Conservation (phyloP, 2,329 filamentous ascomycete species). For the Thelonectria discophora region DNA sequence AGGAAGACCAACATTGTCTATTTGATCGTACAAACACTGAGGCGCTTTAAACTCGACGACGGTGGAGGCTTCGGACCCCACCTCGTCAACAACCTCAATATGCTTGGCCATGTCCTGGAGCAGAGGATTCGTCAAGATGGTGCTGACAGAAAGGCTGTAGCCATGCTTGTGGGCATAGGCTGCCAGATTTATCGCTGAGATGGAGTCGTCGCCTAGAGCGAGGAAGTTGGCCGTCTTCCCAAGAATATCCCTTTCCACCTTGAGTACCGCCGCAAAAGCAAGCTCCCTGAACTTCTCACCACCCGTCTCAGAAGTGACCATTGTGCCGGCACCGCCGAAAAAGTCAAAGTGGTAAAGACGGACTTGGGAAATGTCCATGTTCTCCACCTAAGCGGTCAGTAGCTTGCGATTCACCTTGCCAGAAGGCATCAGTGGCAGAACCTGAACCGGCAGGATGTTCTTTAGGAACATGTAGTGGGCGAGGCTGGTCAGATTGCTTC, state of each 20-base stretch:
- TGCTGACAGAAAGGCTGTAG: conserved; percentile 36
- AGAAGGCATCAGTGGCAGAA: conserved; percentile 38
- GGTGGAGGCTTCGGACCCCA: not conserved
- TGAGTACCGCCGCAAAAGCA: not conserved
- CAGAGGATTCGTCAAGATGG: conserved; percentile 34
- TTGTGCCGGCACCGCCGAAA: not conserved
- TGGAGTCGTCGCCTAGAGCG: conserved; percentile 50
- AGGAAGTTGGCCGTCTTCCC: conserved; percentile 46
- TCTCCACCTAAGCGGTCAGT: conserved; percentile 13
- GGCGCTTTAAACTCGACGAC: conserved; percentile 11
- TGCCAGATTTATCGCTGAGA: conserved; percentile 56
- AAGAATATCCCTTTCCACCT: not conserved
- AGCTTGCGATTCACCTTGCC: conserved; percentile 42
- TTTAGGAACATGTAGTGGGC: conserved; percentile 42
- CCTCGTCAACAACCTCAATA: not conserved
- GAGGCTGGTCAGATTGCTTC: conserved; percentile 30
- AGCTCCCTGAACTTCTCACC: conserved; percentile 6
- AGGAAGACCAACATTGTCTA: not conserved
- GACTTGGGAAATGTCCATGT: not conserved
- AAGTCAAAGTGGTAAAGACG: not conserved
- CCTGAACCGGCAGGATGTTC: conserved; percentile 33
- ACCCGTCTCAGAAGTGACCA: conserved; percentile 1
- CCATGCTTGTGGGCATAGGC: conserved; percentile 43
- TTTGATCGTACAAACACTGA: not conserved
- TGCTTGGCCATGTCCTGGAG: conserved; percentile 21